Evolutionary conservation across 176 grass and related monocot species (phyloP), one percentile per base, ranked within the genome.

Genomic region (Stipa capillata): DNA sequence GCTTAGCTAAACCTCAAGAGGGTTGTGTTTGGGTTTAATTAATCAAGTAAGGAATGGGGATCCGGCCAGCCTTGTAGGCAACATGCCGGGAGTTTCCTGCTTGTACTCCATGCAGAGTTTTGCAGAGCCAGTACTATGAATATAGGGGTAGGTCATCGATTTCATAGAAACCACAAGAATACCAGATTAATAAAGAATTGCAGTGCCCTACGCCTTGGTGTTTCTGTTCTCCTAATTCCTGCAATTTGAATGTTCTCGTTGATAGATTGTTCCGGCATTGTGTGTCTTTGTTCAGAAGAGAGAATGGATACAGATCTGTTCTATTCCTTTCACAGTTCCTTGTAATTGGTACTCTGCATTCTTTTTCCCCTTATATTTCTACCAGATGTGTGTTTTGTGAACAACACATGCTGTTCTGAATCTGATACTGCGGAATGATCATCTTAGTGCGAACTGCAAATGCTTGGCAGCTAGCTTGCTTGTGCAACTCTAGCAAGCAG

Each of bases 271-370:
- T 51, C 49, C 49, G 17, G 49, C 49, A 44, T 43, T 20, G 51
- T 85, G 63, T 48, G 73, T n/a, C n/a, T n/a, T n/a, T n/a, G n/a
- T n/a, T n/a, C 5, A 84, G 55, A 65, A 43, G 12, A 23, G 28
- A 48, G 36, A 45, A 58, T 69, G 52, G 43, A 15, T 59, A 16
- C 1, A 68, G 62, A 49, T 37, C 16, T 39, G 39, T 70, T 56
- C 25, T 33, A 36, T 64, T 53, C 6, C 47, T 55, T 36, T 4
- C 27, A 36, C n/a, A 37, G 14, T 49, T 72, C 20, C 0, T 18
- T 41, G 47, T 7, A 18, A 21, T 29, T 66, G n/a, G 35, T 3
- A 10, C 13, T 74, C n/a, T 27, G n/a, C n/a, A n/a, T 6, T 13
- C 9, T 40, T n/a, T 49, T 4, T 16, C 11, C 32, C n/a, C n/a